Conservation (phyloP, 305 asterid genomes). For the Rubia tinctorum region DNA sequence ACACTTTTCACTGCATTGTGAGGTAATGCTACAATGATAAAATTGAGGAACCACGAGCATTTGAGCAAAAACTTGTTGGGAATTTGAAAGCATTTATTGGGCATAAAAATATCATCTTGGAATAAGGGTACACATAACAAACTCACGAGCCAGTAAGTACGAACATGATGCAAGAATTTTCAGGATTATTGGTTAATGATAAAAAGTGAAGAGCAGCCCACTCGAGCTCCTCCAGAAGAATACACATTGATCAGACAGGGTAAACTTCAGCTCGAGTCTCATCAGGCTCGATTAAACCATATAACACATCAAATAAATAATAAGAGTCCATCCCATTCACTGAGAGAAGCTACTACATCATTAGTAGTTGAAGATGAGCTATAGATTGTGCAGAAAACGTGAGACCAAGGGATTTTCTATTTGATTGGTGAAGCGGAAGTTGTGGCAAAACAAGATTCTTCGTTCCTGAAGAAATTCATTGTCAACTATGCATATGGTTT, state of each 20-base stretch:
- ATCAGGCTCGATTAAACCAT: conserved; percentile 39
- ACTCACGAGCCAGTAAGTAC: neutral
- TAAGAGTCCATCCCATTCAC: conserved; percentile 8
- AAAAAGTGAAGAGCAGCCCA: conserved; percentile 20
- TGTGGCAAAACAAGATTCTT: conserved; percentile 54
- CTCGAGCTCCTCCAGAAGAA: conserved; percentile 30
- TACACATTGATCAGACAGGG: conserved; percentile 32
- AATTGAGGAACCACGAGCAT: conserved; percentile 46
- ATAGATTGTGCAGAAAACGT: conserved; percentile 36
- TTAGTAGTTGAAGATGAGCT: neutral
- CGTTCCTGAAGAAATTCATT: conserved; percentile 47
- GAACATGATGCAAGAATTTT: neutral
- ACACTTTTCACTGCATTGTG: conserved; percentile 63
- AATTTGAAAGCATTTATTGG: conserved; percentile 51
- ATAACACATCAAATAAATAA: conserved; percentile 6
- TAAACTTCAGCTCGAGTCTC: conserved; percentile 24
- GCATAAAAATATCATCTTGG: conserved; percentile 39
- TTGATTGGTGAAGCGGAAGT: conserved; percentile 75
- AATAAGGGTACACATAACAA: conserved; percentile 19
- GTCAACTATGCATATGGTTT: conserved; percentile 58
- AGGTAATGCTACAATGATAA: conserved; percentile 76
- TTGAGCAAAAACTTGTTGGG: conserved; percentile 48
- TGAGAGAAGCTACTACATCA: conserved; percentile 8
- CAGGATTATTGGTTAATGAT: conserved; percentile 7
- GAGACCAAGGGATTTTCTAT: conserved; percentile 58